Percentiles rank a stretch among this genome's conserved stretches.
Conservation (phyloP, 2,329 filamentous ascomycete genomes). For the Albifimbria verrucaria region DNA sequence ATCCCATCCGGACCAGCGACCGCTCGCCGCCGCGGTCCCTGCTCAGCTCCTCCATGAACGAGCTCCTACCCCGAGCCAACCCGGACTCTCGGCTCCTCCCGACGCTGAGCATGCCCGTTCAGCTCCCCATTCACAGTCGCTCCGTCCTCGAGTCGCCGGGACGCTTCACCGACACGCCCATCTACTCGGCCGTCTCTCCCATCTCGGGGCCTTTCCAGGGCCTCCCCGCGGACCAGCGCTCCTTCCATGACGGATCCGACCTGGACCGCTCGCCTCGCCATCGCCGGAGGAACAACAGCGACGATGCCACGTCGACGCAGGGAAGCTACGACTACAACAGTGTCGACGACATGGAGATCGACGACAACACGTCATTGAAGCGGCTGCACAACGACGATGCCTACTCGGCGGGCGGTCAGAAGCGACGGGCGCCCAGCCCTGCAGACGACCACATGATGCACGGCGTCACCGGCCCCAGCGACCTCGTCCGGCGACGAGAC, state of each 20-base stretch:
- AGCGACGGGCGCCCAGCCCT: conserved; percentile 55
- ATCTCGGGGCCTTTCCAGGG: conserved; percentile 38
- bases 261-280: conserved; percentile 44
- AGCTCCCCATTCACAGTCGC: conserved; percentile 37
- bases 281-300: conserved; percentile 49
- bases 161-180: conserved; percentile 42
- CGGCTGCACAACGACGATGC: conserved; percentile 48
- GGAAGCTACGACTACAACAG: conserved; percentile 38
- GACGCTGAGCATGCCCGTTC: conserved; percentile 39
- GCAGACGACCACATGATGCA: conserved; percentile 43
- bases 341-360: conserved; percentile 45
- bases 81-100: conserved; percentile 39
- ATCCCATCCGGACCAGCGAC: conserved; percentile 42
- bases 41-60: conserved; percentile 39
- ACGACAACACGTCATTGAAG: conserved; percentile 49
- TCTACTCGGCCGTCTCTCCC: conserved; percentile 46
- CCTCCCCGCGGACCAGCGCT: conserved; percentile 37
- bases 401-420: conserved; percentile 41
- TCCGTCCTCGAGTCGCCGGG: conserved; percentile 41
- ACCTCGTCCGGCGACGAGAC: conserved; percentile 47
- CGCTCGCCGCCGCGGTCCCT: conserved; percentile 43
- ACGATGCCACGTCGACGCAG: conserved; percentile 45
- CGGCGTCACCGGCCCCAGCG: conserved; percentile 35
- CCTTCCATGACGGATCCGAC: conserved; percentile 41
- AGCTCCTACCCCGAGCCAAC: conserved; percentile 30